Conservation (phyloP, 208 protist species). For the Trypanosoma lewisi region DNA sequence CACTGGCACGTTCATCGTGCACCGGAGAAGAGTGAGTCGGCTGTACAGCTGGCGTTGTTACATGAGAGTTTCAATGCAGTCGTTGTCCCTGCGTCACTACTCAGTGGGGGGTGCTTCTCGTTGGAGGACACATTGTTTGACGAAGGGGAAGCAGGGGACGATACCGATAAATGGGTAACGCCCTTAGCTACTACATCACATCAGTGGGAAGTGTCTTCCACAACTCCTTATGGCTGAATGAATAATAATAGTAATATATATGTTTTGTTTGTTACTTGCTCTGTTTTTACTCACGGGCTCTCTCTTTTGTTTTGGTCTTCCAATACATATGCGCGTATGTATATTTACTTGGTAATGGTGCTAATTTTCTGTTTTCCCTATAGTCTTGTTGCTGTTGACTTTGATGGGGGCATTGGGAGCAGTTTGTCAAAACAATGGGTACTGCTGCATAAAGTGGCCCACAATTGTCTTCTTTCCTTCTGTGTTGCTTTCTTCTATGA, state of each 20-base stretch:
- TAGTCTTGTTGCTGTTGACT: too few relatives aligned
- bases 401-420: too few relatives aligned
- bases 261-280: not conserved
- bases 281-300: conserved; percentile 9
- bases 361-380: too few relatives aligned
- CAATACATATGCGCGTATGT: too few relatives aligned
- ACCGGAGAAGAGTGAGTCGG: not conserved
- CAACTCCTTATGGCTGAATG: conserved; percentile 3
- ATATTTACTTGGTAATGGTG: too few relatives aligned
- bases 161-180: not conserved
- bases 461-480: too few relatives aligned
- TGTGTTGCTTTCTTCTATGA: too few relatives aligned
- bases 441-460: too few relatives aligned
- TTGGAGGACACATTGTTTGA: too few relatives aligned
- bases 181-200: not conserved
- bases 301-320: too few relatives aligned
- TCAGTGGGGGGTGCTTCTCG: too few relatives aligned
- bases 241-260: not conserved
- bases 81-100: not conserved
- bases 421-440: too few relatives aligned
- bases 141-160: not conserved
- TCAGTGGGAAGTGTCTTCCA: not conserved
- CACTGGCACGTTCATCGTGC: conserved; percentile 1
- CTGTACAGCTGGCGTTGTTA: conserved; percentile 13
- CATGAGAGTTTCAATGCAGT: conserved; percentile 6